Percentiles rank a stretch among this genome's conserved stretches.
Evolutionary conservation across 352 stramenopile species (phyloP).

Genomic region (Phytophthora pisi): DNA sequence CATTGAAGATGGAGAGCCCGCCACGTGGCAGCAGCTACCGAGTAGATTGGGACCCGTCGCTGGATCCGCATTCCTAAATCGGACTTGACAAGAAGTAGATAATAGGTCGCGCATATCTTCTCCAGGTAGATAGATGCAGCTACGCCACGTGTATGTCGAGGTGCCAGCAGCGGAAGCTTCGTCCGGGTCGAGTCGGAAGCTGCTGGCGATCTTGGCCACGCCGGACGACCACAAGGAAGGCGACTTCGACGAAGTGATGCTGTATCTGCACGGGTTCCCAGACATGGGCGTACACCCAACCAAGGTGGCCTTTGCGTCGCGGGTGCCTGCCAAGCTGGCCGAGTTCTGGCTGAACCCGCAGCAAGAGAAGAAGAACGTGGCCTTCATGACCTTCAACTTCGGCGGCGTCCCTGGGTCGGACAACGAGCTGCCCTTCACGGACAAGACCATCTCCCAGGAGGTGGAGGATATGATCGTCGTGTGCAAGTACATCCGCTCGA

Average conservation of each 20-base stretch:
- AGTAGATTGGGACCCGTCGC: neutral
- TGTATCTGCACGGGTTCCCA: slow-evolving; percentile 82
- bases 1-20: slow-evolving; percentile 4
- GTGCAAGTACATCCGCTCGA: slow-evolving; percentile 46
- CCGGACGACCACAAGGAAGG: slow-evolving; percentile 7
- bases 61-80: slow-evolving; percentile 4
- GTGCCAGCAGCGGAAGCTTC: slow-evolving; percentile 22
- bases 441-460: slow-evolving; percentile 68
- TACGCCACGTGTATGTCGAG: slow-evolving; percentile 23
- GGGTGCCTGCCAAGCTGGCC: slow-evolving; percentile 61
- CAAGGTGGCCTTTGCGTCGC: slow-evolving; percentile 55
- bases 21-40: slow-evolving; percentile 4
- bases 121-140: slow-evolving; percentile 17
- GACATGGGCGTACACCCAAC: slow-evolving; percentile 72
- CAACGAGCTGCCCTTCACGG: slow-evolving; percentile 41
- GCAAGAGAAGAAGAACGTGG: slow-evolving; percentile 18
- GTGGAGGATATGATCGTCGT: slow-evolving; percentile 59
- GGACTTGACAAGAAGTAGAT: neutral
- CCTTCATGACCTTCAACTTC: slow-evolving; percentile 76
- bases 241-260: slow-evolving; percentile 48
- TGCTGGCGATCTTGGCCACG: slow-evolving; percentile 32
- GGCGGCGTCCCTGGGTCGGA: slow-evolving; percentile 70
- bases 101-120: neutral
- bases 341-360: slow-evolving; percentile 50
- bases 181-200: slow-evolving; percentile 17